phyloP scores from a whole-genome alignment of 345 rosid species.

The Brassica juncea region DNA sequence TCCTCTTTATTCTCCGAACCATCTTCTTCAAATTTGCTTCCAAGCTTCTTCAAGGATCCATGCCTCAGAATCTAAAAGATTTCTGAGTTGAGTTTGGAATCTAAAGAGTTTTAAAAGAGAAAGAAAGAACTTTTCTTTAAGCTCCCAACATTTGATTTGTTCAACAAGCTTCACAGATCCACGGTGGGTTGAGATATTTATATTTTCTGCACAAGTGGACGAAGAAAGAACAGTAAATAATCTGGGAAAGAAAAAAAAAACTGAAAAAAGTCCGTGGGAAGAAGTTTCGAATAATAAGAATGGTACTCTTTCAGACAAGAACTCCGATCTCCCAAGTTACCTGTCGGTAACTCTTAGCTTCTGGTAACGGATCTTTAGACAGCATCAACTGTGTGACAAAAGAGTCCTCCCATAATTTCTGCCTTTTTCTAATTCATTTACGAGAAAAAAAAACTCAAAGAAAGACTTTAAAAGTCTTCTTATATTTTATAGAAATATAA shows the following conservation, averaged over 20 bases:
- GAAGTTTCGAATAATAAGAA: slow-evolving; percentile 31
- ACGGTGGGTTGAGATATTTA: slow-evolving; percentile 11
- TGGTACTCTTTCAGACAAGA: slow-evolving; percentile 32
- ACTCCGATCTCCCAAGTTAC: slow-evolving; percentile 34
- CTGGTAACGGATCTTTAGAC: slow-evolving; percentile 42
- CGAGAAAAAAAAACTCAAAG: not conserved
- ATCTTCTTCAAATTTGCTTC: slow-evolving; percentile 39
- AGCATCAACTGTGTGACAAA: slow-evolving; percentile 20
- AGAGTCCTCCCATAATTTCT: slow-evolving; percentile 1
- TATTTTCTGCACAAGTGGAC: not conserved
- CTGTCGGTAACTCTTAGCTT: slow-evolving; percentile 37
- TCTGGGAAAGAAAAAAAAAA: slow-evolving; percentile 15
- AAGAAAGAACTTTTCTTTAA: not conserved
- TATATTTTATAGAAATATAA: not conserved
- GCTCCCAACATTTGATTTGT: slow-evolving; percentile 15
- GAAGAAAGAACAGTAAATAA: slow-evolving; percentile 1
- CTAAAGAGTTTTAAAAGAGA: not conserved
- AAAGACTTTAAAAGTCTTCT: not conserved
- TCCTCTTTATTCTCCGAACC: slow-evolving; percentile 51
- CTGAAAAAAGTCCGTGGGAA: not conserved
- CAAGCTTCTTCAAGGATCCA: slow-evolving; percentile 27
- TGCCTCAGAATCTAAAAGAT: slow-evolving; percentile 13
- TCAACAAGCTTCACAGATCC: slow-evolving; percentile 37
- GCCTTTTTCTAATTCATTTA: not conserved
- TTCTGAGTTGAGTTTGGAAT: slow-evolving; percentile 15